These are phyloP conservation scores for Naganishia vishniacii DNA, from an alignment of 768 basidiomycete genomes.

Conservation along the genomic window DNA sequence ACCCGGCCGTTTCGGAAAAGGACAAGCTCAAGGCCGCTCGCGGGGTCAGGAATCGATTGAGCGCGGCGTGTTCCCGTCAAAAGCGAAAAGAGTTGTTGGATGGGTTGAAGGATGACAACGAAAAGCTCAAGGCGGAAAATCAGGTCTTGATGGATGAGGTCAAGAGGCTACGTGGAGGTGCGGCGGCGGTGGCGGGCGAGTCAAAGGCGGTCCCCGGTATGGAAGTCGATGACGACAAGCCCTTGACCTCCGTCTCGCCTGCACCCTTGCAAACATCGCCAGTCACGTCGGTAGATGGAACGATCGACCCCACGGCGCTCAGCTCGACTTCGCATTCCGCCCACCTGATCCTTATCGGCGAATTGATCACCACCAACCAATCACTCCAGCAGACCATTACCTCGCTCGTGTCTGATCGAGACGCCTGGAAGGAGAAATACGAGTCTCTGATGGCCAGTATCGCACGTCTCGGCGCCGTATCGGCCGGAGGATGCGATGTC, in stretches of 20 bases:
- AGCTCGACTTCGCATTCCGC: background rate
- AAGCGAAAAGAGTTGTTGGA: slow-evolving; percentile 20
- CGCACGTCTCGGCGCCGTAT: background rate
- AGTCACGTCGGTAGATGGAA: background rate
- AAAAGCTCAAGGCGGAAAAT: slow-evolving; percentile 1
- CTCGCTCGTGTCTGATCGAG: slow-evolving; percentile 8
- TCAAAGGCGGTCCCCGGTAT: background rate
- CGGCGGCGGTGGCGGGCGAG: background rate
- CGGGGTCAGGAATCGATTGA: slow-evolving; percentile 17
- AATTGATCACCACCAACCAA: slow-evolving; percentile 4
- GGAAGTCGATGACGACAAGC: background rate
- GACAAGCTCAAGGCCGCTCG: slow-evolving; percentile 17
- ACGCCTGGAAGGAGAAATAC: slow-evolving; percentile 9
- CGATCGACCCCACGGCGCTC: slow-evolving; percentile 12
- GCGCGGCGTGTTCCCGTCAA: slow-evolving; percentile 16
- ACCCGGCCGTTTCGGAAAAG: slow-evolving; percentile 20
- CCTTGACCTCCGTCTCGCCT: background rate
- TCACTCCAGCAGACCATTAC: slow-evolving; percentile 4
- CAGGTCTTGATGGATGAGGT: slow-evolving; percentile 1
- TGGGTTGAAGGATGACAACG: slow-evolving; percentile 13
- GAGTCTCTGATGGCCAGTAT: slow-evolving; percentile 2
- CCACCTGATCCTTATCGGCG: slow-evolving; percentile 2
- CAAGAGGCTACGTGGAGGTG: background rate
- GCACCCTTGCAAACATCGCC: background rate
- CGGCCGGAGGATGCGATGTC: background rate